Evolutionary conservation across 805 yeast genomes (phyloP), one percentile per base, ranked within the genome.

Genomic region (Saturnispora halmiae): DNA sequence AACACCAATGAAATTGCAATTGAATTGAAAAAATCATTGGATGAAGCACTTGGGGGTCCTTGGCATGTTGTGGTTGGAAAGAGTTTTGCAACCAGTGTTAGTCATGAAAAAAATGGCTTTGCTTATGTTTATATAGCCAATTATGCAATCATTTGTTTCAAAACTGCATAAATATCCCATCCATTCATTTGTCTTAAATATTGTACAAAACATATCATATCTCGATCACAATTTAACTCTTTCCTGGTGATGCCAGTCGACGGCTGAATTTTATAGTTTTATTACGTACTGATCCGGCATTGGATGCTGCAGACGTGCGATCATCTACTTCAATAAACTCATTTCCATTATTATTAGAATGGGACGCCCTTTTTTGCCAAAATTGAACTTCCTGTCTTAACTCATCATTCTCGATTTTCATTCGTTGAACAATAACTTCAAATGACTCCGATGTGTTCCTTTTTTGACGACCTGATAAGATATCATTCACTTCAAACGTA

Each of bases 41-140:
- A 82, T 55, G 67, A 70, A 35, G 58, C 66, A 34, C 73, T 68
- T 44, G 90, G 88, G 0, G 71, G 77, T 22, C 74, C 84, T 30
- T 83, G 92, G 94, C 90, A 83, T 56, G 84, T 80, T 2, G 70
- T 83, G 37, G 87, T 81, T 40, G 94, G 92, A 9, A 79, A 75
- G 57, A 78, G 77, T 51, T 83, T 82, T 59, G 90, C 92, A 3
- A 73, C 82, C 36, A 81, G 78, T 55, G 86, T 83, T 15, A 79
- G 88, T 10, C 92, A 83, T 54, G 65, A 82, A 58, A 75, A 75
- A 49, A 88, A 87, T 1, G 69, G 67, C 51, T 83, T 83, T 52
- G 65, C 77, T 10, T 82, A 83, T 53, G 80, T 77, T 53, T 82
- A 81, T 61, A 67, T 80, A 48, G 88, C 77, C 27, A 74, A 75